Conservation (phyloP, 495 filamentous ascomycete species). For the Trichocladium uniseriatum region DNA sequence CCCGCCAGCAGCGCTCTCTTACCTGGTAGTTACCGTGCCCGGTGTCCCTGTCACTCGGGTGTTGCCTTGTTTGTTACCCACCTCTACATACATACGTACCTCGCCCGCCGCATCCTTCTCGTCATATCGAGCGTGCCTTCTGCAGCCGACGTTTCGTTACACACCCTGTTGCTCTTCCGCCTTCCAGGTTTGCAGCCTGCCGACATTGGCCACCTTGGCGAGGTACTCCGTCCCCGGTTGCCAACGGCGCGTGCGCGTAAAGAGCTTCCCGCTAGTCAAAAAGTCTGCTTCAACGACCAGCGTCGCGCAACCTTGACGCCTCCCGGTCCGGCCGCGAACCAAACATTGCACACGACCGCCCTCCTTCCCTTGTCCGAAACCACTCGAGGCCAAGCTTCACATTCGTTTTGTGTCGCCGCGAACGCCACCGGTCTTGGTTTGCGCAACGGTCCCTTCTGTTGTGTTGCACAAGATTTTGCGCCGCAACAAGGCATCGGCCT, state of each 20-base stretch:
- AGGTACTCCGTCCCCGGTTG: no score
- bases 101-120: background rate
- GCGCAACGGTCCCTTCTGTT: background rate
- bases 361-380: background rate
- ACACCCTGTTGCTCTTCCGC: background rate
- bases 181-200: background rate
- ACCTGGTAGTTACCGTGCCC: no score
- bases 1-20: conserved; percentile 30
- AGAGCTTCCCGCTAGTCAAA: no score
- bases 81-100: background rate
- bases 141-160: background rate
- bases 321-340: conserved; percentile 3
- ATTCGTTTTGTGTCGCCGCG: background rate
- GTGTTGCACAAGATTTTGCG: conserved; percentile 7
- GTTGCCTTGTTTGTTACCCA: conserved; percentile 15
- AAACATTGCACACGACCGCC: conserved; percentile 2
- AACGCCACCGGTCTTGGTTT: background rate
- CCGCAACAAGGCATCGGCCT: conserved; percentile 5
- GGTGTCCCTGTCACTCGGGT: background rate
- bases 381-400: background rate
- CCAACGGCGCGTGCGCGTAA: conserved; percentile 11
- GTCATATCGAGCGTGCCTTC: background rate
- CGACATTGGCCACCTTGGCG: background rate
- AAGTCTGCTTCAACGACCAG: conserved; percentile 13
- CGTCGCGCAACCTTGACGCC: conserved; percentile 9